phyloP scores from a whole-genome alignment of 2,329 filamentous ascomycete species.

The Tolypocladium paradoxum region DNA sequence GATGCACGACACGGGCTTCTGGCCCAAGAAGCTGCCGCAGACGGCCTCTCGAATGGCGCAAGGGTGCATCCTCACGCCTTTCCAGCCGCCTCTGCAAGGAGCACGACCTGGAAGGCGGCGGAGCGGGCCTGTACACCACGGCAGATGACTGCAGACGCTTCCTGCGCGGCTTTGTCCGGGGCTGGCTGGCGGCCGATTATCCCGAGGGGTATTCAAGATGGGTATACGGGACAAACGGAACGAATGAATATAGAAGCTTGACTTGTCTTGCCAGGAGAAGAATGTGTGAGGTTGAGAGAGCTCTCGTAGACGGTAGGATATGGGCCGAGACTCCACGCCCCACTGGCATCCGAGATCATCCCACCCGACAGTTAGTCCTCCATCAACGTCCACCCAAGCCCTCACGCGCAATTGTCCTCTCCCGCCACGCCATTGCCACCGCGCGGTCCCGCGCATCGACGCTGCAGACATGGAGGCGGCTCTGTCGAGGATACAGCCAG shows the following conservation, averaged over 20 bases:
- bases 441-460: background rate
- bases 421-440: background rate
- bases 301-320: background rate
- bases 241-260: no score
- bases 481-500: constrained; percentile 11
- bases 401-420: background rate
- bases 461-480: constrained; percentile 13
- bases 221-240: no score
- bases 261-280: background rate
- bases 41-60: constrained; percentile 8
- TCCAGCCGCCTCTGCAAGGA: constrained; percentile 10
- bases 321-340: background rate
- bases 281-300: background rate
- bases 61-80: constrained; percentile 14
- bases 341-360: background rate
- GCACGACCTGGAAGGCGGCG: constrained; percentile 28
- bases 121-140: constrained; percentile 31
- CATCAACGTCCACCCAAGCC: background rate
- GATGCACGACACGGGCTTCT: constrained; percentile 26
- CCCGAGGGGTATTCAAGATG: no score
- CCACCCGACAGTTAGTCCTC: background rate
- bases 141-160: constrained; percentile 27
- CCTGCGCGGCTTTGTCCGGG: constrained; percentile 20
- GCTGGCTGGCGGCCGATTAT: no score
- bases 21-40: constrained; percentile 17